Percentiles rank a stretch among this genome's conserved stretches.
Conservation (phyloP, 805 yeast species). For the baker's yeast (Saccharomyces cerevisiae) region DNA sequence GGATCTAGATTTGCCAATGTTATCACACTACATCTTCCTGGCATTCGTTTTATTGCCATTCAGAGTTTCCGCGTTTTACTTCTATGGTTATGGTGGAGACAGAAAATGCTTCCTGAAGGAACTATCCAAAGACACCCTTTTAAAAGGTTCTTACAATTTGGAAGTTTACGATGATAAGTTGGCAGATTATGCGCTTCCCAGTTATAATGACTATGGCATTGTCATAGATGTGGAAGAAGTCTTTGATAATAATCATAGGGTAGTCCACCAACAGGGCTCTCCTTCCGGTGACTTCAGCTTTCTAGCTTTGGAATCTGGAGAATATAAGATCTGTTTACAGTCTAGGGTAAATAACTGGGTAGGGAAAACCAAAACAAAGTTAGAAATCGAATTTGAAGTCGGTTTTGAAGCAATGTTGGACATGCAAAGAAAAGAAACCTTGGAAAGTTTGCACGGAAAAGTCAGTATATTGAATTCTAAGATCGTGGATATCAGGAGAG, state of each 20-base stretch:
- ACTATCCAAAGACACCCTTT: slow-evolving; percentile 40
- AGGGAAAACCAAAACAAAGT: slow-evolving; percentile 46
- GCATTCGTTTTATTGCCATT: slow-evolving; percentile 15
- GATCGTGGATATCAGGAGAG: slow-evolving; percentile 52
- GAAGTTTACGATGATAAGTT: slow-evolving; percentile 36
- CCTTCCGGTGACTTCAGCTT: slow-evolving; percentile 65
- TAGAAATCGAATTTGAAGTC: slow-evolving; percentile 55
- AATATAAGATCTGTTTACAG: slow-evolving; percentile 64
- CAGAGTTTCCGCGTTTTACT: slow-evolving; percentile 37
- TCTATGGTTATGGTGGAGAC: slow-evolving; percentile 43
- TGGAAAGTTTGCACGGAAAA: slow-evolving; percentile 46
- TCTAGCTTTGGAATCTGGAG: slow-evolving; percentile 68
- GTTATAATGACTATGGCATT: slow-evolving; percentile 32
- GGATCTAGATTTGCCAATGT: neutral
- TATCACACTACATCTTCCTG: neutral
- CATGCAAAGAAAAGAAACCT: slow-evolving; percentile 53
- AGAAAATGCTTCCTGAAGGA: slow-evolving; percentile 52
- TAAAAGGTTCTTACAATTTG: slow-evolving; percentile 43
- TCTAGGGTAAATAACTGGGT: slow-evolving; percentile 52
- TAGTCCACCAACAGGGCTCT: slow-evolving; percentile 58
- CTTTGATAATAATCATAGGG: slow-evolving; percentile 69
- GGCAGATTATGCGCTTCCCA: slow-evolving; percentile 30
- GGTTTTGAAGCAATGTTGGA: slow-evolving; percentile 62
- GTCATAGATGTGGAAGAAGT: slow-evolving; percentile 52
- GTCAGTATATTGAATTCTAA: slow-evolving; percentile 49